Evolutionary conservation across 2,329 filamentous ascomycete species (phyloP).

Genomic region (Cytospora piceae): DNA sequence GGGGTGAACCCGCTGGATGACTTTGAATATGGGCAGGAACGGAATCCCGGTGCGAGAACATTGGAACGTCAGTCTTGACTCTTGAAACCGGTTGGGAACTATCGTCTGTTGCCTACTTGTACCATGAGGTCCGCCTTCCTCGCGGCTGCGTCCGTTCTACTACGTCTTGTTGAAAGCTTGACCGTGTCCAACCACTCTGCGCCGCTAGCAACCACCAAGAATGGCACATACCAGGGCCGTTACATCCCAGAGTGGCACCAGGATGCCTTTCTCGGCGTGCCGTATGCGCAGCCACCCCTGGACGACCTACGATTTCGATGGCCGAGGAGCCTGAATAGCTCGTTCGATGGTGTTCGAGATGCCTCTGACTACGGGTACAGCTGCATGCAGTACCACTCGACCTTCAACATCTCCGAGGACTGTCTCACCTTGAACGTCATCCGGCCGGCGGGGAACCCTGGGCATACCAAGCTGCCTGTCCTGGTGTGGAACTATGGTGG

Average conservation of each 20-base stretch:
- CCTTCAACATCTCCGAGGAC: constrained; percentile 51
- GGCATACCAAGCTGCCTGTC: constrained; percentile 44
- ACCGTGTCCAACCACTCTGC: background rate
- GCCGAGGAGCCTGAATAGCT: constrained; percentile 44
- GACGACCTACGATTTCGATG: constrained; percentile 43
- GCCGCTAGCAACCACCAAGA: constrained; percentile 34
- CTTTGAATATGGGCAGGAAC: background rate
- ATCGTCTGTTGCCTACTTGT: background rate
- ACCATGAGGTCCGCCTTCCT: constrained; percentile 23
- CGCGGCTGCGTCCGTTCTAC: constrained; percentile 12
- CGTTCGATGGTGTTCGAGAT: constrained; percentile 44
- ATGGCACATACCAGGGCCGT: constrained; percentile 42
- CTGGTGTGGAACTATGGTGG: constrained; percentile 63
- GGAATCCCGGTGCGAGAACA: background rate
- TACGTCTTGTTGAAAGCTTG: constrained; percentile 6
- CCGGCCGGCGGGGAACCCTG: constrained; percentile 41
- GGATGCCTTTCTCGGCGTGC: constrained; percentile 46
- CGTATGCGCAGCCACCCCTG: constrained; percentile 45
- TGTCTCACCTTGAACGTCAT: constrained; percentile 51
- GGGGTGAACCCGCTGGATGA: background rate
- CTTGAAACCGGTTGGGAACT: background rate
- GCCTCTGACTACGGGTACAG: constrained; percentile 49
- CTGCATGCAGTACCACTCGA: constrained; percentile 51
- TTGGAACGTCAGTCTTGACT: background rate
- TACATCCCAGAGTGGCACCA: constrained; percentile 43